Evolutionary conservation across 495 filamentous ascomycete species (phyloP), one percentile per base, ranked within the genome.

Genomic region (Penicillium argentinense): DNA sequence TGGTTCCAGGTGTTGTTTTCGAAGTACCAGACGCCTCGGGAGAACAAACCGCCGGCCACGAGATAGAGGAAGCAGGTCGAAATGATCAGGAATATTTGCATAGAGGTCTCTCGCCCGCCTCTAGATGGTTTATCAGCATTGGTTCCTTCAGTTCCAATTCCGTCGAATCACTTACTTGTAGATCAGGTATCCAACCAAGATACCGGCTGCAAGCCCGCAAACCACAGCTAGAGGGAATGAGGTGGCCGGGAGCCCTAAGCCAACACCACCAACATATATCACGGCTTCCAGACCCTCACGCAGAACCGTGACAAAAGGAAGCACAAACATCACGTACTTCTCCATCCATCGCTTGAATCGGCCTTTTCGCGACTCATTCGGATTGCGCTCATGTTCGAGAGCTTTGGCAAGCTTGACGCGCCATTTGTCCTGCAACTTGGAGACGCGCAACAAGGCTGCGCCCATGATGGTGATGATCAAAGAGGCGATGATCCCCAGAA

Each of bases 351-450:
- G 56, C 73, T 86, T 88, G 45, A 87, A 64, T 3, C 73, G 65
- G 7, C 64, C 39, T 17, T 50, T 56, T 23, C 24, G 28, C 13
- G 56, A 23, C 18, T 44, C 45, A 25, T 71, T 57, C n/a, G 50
- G 25, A 7, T 51, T 61, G 13, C 77, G 51, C 2, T 81, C 74
- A 8, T 71, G 60, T 51, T 84, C 85, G 16, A 91, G 64, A 0
- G 82, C 75, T 48, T 77, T 75, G 12, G 81, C 77, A n/a, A 95
- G 75, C 76, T 90, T 91, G 44, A 84, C 67, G 11, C 81, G 80
- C 89, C 89, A 95, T 62, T 91, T 90, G 34, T 88, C 86, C 61
- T 90, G 85, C 60, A 91, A 78, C 67, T 91, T 92, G 38, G 81
- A 85, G 30, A 95, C 80, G n/a, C 89, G 79, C 6, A 95, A 72